Base-by-base conservation (phyloP, 208 protist genomes). In the Balamuthia mandrillaris region DNA sequence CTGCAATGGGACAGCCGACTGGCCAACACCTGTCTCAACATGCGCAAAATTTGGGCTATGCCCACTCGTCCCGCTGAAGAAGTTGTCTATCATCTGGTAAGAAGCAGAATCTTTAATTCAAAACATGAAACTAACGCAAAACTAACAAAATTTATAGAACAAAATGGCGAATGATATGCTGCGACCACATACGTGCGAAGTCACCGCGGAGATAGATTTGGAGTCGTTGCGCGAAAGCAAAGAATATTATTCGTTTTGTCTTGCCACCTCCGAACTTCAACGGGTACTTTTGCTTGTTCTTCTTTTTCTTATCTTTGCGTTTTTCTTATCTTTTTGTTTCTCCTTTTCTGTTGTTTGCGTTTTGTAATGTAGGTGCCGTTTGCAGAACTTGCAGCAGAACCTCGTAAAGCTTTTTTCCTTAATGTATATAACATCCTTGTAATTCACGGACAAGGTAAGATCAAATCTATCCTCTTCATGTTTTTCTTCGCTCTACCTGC, bases 371-470 rank as follows among this genome's bases (percentile, higher is more conserved):
- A n/a, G n/a, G n/a, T n/a, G n/a, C n/a, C n/a, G n/a, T n/a, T n/a
- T n/a, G n/a, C n/a, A n/a, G n/a, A n/a, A 56, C 70, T 39, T 41
- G 70, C 44, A 21, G 37, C 52, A 56, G 49, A 56, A 16, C 18
- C 16, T 16, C 49, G 49, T n/a, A 56, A 56, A 56, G 49, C 49
- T 56, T 16, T 56, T 58, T 58, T 79, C 12, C 52, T 79, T 37
- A 79, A 79, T 79, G 49, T 79, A 79, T 79, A 79, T 47, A 79
- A 79, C 45, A 58, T 79, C n/a, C 27, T 79, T 44, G 52, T 79
- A 60, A 79, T 79, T 61, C 70, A 79, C 49, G 70, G 33, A 14
- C 70, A 79, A 37, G 33, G 70, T 79, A 79, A 27, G 70, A 47
- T 37, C 12, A 6, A 9, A 3, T 29, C 54, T 41, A 16, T 9